Evolutionary conservation across 805 yeast genomes (phyloP).

Genomic region (Metschnikowia rubicola): DNA sequence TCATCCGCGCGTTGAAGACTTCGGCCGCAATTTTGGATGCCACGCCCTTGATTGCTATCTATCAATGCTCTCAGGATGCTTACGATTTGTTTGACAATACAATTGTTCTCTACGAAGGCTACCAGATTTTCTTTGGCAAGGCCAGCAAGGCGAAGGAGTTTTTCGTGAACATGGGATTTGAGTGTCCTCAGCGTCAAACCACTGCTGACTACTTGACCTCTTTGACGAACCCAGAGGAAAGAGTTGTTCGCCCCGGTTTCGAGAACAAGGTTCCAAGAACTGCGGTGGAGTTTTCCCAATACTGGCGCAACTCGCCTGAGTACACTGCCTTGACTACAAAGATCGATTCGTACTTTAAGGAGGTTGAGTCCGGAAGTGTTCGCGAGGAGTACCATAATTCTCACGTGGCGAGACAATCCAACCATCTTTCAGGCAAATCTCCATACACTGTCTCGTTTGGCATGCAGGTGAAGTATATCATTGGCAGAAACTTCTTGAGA

Average conservation of each 20-base stretch:
- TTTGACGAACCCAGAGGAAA: constrained; percentile 62
- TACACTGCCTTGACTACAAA: constrained; percentile 38
- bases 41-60: constrained; percentile 62
- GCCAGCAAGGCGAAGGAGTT: constrained; percentile 50
- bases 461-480: constrained; percentile 41
- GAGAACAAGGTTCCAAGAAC: constrained; percentile 52
- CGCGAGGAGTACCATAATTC: constrained; percentile 20
- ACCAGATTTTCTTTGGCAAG: constrained; percentile 60
- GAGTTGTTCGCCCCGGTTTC: constrained; percentile 47
- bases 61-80: constrained; percentile 66
- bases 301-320: constrained; percentile 58
- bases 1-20: constrained; percentile 55
- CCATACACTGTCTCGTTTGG: constrained; percentile 34
- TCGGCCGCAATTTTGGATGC: constrained; percentile 50
- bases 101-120: constrained; percentile 57
- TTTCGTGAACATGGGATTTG: constrained; percentile 59
- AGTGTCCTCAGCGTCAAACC: constrained; percentile 60
- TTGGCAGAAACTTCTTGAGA: constrained; percentile 52
- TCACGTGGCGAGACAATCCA: constrained; percentile 38
- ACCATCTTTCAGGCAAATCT: constrained; percentile 31
- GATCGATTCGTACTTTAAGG: constrained; percentile 38
- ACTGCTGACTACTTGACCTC: constrained; percentile 67
- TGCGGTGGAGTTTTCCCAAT: constrained; percentile 55
- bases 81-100: constrained; percentile 60
- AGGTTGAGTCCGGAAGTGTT: constrained; percentile 11